phyloP scores from a whole-genome alignment of 371 early-diverging fungal genomes.

The Basidiobolus meristosporus region DNA sequence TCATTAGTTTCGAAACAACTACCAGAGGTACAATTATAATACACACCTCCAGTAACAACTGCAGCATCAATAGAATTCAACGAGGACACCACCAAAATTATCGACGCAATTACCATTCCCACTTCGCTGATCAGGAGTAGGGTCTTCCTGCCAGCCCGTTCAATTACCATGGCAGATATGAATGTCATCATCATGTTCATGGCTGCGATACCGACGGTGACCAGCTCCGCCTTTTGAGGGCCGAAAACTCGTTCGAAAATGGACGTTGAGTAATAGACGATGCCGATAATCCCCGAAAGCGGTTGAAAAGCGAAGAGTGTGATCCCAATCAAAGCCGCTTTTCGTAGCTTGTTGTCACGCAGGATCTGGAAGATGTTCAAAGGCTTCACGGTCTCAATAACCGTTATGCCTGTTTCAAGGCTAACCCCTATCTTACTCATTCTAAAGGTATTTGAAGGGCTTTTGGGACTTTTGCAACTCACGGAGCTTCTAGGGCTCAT shows the following conservation, averaged over 20 bases:
- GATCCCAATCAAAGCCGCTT: slow-evolving; percentile 28
- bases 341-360: slow-evolving; percentile 25
- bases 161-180: slow-evolving; percentile 32
- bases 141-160: slow-evolving; percentile 48
- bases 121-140: slow-evolving; percentile 38
- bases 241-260: slow-evolving; percentile 23
- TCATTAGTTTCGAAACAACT: too few species aligned
- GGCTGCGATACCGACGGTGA: slow-evolving; percentile 30
- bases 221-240: slow-evolving; percentile 15
- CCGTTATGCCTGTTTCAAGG: slow-evolving; percentile 4
- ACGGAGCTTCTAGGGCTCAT: too few species aligned
- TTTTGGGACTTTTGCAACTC: too few species aligned
- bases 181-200: slow-evolving; percentile 30
- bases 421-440: too few species aligned
- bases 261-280: slow-evolving; percentile 48
- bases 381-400: slow-evolving; percentile 16
- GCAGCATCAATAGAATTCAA: slow-evolving; percentile 20
- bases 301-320: slow-evolving; percentile 42
- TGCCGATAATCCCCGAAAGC: slow-evolving; percentile 70
- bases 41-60: too few species aligned
- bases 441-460: too few species aligned
- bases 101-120: slow-evolving; percentile 28
- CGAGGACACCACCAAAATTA: slow-evolving; percentile 27
- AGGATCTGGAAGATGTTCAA: too few species aligned
- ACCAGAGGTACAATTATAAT: too few species aligned